Percentiles rank a stretch among this genome's conserved stretches.
Evolutionary conservation across 257 asterid genomes (phyloP).

Genomic region (Fraxinus excelsior): DNA sequence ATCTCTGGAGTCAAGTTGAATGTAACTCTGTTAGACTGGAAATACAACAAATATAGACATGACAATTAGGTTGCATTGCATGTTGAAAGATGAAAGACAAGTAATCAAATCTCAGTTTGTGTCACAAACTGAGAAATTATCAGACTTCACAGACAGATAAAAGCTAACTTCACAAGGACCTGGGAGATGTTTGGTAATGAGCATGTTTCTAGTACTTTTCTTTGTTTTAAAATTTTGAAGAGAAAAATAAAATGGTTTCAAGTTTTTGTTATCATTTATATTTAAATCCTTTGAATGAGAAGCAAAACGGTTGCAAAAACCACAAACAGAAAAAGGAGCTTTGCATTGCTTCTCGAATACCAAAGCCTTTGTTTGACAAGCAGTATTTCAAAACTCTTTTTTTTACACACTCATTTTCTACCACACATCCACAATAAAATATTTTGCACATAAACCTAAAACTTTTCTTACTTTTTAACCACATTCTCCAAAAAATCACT

Average conservation of each 20-base stretch:
- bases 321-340: conserved; percentile 4
- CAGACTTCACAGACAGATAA: conserved; percentile 11
- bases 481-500: no score
- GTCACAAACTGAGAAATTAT: conserved; percentile 4
- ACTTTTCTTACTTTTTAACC: no score
- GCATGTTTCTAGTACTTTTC: neutral
- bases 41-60: conserved; percentile 34
- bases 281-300: neutral
- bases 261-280: neutral
- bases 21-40: conserved; percentile 92
- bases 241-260: conserved; percentile 15
- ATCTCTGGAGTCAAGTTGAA: conserved; percentile 96
- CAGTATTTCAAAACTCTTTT: no score
- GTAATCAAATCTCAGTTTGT: conserved; percentile 14
- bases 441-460: no score
- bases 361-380: no score
- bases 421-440: no score
- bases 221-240: conserved; percentile 5
- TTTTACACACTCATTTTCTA: no score
- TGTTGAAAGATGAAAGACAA: conserved; percentile 14
- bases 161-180: conserved; percentile 16
- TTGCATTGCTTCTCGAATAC: conserved; percentile 12
- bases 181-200: neutral
- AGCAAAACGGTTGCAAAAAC: conserved; percentile 5
- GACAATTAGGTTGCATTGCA: conserved; percentile 27